Evolutionary conservation across 345 rosid species (phyloP), one percentile per base, ranked within the genome.

Genomic region (Populus euphratica): DNA sequence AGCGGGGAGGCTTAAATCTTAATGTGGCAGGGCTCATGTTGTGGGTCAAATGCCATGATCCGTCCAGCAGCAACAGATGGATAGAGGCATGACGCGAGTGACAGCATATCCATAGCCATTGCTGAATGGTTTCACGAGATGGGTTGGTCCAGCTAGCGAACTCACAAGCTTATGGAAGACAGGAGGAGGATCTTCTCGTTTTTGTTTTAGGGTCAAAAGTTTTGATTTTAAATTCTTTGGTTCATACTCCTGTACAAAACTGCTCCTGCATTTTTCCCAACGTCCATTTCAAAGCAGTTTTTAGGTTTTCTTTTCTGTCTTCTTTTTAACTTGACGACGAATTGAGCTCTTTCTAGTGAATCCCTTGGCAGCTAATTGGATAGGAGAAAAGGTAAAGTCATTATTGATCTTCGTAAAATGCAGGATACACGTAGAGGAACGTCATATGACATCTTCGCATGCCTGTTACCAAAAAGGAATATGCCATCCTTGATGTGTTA

Each of bases 251-350:
- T 70, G 59, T 70, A 70, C 38, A 70, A 50, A 49, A 52, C 18
- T 70, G 61, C 73, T 49, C 59, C 59, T 29, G 38, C 73, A 31
- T 52, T 70, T 70, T 70, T 6, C 73, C 52, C 47, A 20, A 10
- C 35, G 0, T 38, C 47, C 36, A 27, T 27, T 21, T 10, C 47
- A 68, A 9, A 59, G 64, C 29, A 59, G 64, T 25, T n/a, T 59
- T 4, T 10, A 25, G 35, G 68, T 35, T 33, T 27, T 10, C 8
- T 16, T 1, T 5, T 25, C 18, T 3, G 5, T 8, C n/a, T 36
- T 4, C 70, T 36, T 20, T 16, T 67, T n/a, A 8, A 7, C 43
- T 68, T 4, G 5, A 0, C 64, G 14, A 59, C 29, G 64, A n/a
- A 3, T 59, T 11, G 3, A 59, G 64, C 23, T 59, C 14, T 23